Base-by-base conservation (phyloP, 306 rosid genomes). In the Hippophae tibetana region DNA sequence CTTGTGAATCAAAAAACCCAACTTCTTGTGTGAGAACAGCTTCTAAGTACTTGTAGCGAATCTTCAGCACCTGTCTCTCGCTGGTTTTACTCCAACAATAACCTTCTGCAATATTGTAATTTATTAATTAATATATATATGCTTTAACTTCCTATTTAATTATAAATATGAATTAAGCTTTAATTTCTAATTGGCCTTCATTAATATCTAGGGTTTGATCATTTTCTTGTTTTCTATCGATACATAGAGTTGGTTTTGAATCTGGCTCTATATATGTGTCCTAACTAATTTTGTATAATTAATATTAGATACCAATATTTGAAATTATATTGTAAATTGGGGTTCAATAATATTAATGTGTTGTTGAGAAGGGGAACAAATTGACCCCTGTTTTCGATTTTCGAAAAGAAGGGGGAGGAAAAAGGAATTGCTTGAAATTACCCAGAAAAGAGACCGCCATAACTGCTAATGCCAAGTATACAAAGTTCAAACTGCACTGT, bases 11-110 rank as follows among this genome's bases (percentile, higher is more conserved):
- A 7, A 87, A 92, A 65, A 87, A 85, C 14, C 93, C 96, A 49
- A 87, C 96, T 76, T 92, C 98, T 78, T 92, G 98, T 68, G 81
- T 71, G 1, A 92, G 84, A 13, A 92, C 85, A 68, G 98, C 92
- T 85, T 92, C 85, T 68, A 92, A 69, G 65, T 87, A 92, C 82
- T 78, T 87, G 78, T 83, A 86, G 2, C 96, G 87, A 74, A 92
- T 85, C 72, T 74, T 83, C 71, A 85, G 63, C 43, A 87, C 89
- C 46, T 81, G 98, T 47, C 98, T 82, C 79, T 92, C 98, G 10
- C 95, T 88, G 18, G 96, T 92, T 83, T 87, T 92, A 72, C 98
- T 87, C 98, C 98, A 92, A 56, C 98, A 92, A 50, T 81, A 87
- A 3, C 98, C 98, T 70, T 92, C 98, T 92, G 82, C 79, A 69